Base-by-base conservation (phyloP, 441 rosid genomes). In the Arabidopsis hybrid region DNA sequence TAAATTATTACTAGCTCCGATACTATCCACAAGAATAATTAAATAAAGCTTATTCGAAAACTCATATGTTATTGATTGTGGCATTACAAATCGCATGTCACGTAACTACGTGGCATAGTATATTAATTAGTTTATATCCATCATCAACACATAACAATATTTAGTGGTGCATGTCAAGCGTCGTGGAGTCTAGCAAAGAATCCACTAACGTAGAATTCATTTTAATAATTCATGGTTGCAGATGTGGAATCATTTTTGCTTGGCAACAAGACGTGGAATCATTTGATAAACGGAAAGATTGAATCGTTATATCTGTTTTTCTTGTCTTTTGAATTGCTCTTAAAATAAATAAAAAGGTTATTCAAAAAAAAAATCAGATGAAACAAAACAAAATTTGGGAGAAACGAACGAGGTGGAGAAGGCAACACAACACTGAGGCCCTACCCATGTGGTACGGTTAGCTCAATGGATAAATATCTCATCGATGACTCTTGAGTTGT, bases 371-470 rank as follows among this genome's bases (percentile, higher is more conserved):
- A 29, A 42, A 14, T 8, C 6, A 36, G 16, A 12, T 1, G 14
- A 9, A 34, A 71, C 31, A 45, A 72, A 73, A 63, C n/a, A 49
- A 58, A 58, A 11, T 4, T 47, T 16, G 66, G 14, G 56, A 35
- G 79, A 61, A 21, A 60, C 73, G 47, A 32, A 58, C 42, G 42
- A 53, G 17, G 42, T 14, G 73, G 69, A 67, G 57, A 40, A 4
- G 34, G 53, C 69, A 75, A 26, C 69, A 45, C 70, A 61, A 46
- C 53, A 69, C 2, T 55, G 0, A 63, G 66, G 55, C 4, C 79
- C 75, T n/a, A 46, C 71, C 75, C 79, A 69, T 76, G 75, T 75
- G 79, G 51, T 69, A 75, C 29, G 70, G 11, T 45, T 45, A 36
- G 50, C 51, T 53, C 18, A 60, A 10, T 68, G 64, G 79, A 75